Evolutionary conservation across 805 yeast species (phyloP).

Genomic region (Candida glaebosa): DNA sequence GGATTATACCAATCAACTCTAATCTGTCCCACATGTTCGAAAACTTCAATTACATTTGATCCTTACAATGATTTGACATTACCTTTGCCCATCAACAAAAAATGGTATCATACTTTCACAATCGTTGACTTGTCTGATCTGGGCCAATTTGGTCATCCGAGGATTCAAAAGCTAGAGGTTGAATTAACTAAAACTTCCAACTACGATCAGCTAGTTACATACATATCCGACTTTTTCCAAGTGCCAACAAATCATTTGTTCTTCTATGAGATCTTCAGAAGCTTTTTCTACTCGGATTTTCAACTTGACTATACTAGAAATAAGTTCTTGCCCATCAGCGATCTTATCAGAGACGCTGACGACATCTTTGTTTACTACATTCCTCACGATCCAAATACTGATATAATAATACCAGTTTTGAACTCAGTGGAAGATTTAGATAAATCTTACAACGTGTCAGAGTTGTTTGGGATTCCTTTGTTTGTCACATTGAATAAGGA

Average conservation of each 20-base stretch:
- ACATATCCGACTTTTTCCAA: conserved; percentile 50
- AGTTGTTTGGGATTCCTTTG: conserved; percentile 73
- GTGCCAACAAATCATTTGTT: conserved; percentile 24
- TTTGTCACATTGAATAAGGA: conserved; percentile 54
- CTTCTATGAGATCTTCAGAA: conserved; percentile 50
- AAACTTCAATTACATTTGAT: conserved; percentile 84
- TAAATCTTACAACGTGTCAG: conserved; percentile 32
- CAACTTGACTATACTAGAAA: conserved; percentile 54
- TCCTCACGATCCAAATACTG: conserved; percentile 42
- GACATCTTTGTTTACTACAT: conserved; percentile 58
- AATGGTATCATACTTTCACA: conserved; percentile 66
- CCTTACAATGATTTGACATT: conserved; percentile 88
- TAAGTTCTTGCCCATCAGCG: conserved; percentile 61
- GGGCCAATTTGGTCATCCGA: conserved; percentile 3
- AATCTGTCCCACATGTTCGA: conserved; percentile 79
- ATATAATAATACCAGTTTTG: conserved; percentile 56
- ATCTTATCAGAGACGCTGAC: conserved; percentile 61
- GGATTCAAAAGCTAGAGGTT: conserved; percentile 52
- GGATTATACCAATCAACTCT: conserved; percentile 90
- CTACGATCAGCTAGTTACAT: conserved; percentile 57
- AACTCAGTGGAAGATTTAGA: conserved; percentile 40
- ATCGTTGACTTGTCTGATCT: conserved; percentile 50
- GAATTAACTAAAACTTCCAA: conserved; percentile 67
- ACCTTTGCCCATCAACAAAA: conserved; percentile 75
- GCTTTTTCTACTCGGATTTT: conserved; percentile 66